A percentile compares a stretch with the other conserved stretches of the same genome.
phyloP scores from a whole-genome alignment of 169 alveolate species.

The Eimeria acervulina region DNA sequence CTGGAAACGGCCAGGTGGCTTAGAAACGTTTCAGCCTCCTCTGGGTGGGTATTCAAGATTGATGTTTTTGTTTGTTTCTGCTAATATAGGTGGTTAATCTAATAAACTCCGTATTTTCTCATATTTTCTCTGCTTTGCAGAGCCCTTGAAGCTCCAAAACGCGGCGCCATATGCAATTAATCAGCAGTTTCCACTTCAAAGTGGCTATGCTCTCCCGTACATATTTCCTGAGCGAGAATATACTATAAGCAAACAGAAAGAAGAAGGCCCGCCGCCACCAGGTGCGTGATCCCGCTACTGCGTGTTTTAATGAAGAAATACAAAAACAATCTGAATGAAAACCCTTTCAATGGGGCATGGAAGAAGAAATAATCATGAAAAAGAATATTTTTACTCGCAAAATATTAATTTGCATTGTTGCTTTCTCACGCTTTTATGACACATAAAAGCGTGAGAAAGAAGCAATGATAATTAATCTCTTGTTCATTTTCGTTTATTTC shows the following conservation, averaged over 20 bases:
- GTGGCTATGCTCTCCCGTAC: conserved; percentile 46
- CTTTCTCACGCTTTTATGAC: too few relatives aligned
- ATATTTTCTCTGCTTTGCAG: neutral
- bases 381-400: too few relatives aligned
- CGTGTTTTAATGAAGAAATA: too few relatives aligned
- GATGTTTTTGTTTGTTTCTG: neutral
- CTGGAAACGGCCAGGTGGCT: conserved; percentile 10
- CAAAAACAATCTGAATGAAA: too few relatives aligned
- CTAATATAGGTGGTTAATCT: neutral
- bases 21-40: neutral
- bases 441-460: too few relatives aligned
- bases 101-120: neutral
- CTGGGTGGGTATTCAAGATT: neutral
- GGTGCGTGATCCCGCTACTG: neutral
- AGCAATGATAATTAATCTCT: too few relatives aligned
- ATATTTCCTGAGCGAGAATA: neutral
- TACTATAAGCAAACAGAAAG: neutral
- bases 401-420: too few relatives aligned
- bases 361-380: too few relatives aligned
- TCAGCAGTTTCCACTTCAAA: neutral
- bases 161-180: neutral
- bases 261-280: neutral
- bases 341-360: too few relatives aligned
- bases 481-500: neutral
- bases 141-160: neutral